These are phyloP conservation scores for Echinosophora koreensis DNA, from an alignment of 306 rosid species.

Conservation along the genomic window DNA sequence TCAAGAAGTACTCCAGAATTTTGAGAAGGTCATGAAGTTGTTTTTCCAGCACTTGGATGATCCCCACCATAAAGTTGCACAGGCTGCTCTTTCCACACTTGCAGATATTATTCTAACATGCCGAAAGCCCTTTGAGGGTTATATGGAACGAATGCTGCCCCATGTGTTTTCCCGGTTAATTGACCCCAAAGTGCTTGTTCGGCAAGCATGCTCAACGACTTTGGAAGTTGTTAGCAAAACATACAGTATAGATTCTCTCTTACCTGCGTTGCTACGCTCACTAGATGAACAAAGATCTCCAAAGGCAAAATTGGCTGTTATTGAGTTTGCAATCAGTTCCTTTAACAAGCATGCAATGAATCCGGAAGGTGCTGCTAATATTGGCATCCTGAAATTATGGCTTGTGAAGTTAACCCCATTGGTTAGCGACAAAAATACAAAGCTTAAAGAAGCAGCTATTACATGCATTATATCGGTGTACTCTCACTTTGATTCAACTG, in stretches of 20 bases:
- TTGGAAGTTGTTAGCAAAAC: slow-evolving; percentile 86
- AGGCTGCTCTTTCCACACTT: slow-evolving; percentile 97
- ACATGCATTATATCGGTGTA: slow-evolving; percentile 97
- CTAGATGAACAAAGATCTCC: slow-evolving; percentile 98
- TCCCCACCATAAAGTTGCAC: slow-evolving; percentile 99
- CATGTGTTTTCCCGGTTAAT: slow-evolving; percentile 97
- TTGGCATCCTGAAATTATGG: slow-evolving; percentile 94
- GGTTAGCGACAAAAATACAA: slow-evolving; percentile 88
- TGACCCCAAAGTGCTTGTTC: slow-evolving; percentile 96
- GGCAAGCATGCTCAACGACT: slow-evolving; percentile 85
- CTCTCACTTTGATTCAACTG: slow-evolving; percentile 87
- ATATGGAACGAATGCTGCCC: slow-evolving; percentile 94
- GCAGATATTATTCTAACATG: slow-evolving; percentile 89
- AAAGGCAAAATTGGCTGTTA: slow-evolving; percentile 97
- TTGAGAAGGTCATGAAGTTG: slow-evolving; percentile 99
- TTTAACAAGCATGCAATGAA: slow-evolving; percentile 84
- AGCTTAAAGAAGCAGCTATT: slow-evolving; percentile 94
- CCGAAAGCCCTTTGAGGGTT: slow-evolving; percentile 93
- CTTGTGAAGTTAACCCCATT: slow-evolving; percentile 89
- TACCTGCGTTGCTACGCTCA: slow-evolving; percentile 96
- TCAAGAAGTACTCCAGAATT: slow-evolving; percentile 90
- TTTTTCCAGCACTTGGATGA: slow-evolving; percentile 99
- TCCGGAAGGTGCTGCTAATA: slow-evolving; percentile 86
- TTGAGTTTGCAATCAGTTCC: slow-evolving; percentile 87
- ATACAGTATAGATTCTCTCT: slow-evolving; percentile 87